These are phyloP conservation scores for Clonostachys rhizophaga DNA, from an alignment of 2,329 filamentous ascomycete species.

Conservation along the genomic window DNA sequence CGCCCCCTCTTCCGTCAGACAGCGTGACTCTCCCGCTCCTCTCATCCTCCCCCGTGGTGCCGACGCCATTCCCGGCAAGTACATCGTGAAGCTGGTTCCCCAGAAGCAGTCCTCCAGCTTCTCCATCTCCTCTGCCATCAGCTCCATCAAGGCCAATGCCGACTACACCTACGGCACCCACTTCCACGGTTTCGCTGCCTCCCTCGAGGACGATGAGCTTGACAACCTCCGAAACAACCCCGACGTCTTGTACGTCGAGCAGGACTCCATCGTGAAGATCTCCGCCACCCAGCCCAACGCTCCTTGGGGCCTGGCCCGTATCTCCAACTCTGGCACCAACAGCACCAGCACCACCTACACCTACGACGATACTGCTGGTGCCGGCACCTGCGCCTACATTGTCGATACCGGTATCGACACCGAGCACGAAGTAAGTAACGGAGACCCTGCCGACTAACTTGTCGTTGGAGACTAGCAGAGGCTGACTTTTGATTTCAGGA, in stretches of 20 bases:
- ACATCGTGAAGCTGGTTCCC: constrained; percentile 27
- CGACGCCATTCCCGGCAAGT: constrained; percentile 24
- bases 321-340: constrained; percentile 23
- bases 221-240: constrained; percentile 16
- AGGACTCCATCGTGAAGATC: constrained; percentile 46
- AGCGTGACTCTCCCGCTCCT: constrained; percentile 24
- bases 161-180: constrained; percentile 19
- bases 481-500: constrained; percentile 12
- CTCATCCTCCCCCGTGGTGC: constrained; percentile 21
- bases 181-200: constrained; percentile 19
- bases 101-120: constrained; percentile 12
- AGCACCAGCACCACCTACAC: constrained; percentile 26
- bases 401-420: constrained; percentile 49
- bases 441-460: too few species aligned
- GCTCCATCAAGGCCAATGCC: constrained; percentile 19
- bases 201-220: constrained; percentile 13
- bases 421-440: constrained; percentile 21
- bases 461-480: too few species aligned
- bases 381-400: constrained; percentile 42
- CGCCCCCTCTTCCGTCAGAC: constrained; percentile 12
- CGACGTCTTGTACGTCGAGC: constrained; percentile 29
- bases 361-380: constrained; percentile 33
- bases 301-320: constrained; percentile 32
- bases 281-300: constrained; percentile 28
- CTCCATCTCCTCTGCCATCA: constrained; percentile 16